A percentile compares a stretch with the other conserved stretches of the same genome.
phyloP scores from a whole-genome alignment of 139 green algal genomes.

The Chlamydomonas schloesseri region DNA sequence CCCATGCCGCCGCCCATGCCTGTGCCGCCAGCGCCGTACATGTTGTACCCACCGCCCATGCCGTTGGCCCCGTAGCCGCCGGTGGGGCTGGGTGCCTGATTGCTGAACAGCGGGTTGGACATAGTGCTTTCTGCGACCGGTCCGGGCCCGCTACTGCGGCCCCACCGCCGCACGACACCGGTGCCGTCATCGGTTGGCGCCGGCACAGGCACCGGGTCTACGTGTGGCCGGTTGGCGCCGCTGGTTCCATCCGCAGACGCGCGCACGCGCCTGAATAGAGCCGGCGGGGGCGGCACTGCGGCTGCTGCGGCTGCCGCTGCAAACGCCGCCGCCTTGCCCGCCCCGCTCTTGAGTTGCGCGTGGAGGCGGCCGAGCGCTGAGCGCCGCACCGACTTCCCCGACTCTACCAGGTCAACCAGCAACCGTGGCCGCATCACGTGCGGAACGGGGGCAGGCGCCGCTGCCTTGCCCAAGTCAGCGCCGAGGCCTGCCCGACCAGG shows the following conservation, averaged over 20 bases:
- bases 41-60: not conserved
- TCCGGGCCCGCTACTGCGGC: not conserved
- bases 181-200: not conserved
- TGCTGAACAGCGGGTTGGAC: conserved; percentile 4
- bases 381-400: not conserved
- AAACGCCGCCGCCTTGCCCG: not conserved
- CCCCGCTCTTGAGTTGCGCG: not conserved
- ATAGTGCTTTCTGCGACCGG: conserved; percentile 8
- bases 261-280: no score
- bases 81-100: not conserved
- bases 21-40: not conserved
- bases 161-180: not conserved
- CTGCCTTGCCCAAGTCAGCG: no score
- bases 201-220: not conserved
- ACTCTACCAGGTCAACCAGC: not conserved
- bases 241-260: no score
- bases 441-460: no score
- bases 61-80: not conserved
- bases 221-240: no score
- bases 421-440: not conserved
- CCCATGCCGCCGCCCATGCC: not conserved
- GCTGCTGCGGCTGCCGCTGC: not conserved
- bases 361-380: no score
- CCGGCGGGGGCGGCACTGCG: no score
- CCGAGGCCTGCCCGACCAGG: no score